Percentiles rank a stretch among this genome's conserved stretches.
Evolutionary conservation across 108 stramenopile species (phyloP).

Genomic region (Skeletonema tropicum): DNA sequence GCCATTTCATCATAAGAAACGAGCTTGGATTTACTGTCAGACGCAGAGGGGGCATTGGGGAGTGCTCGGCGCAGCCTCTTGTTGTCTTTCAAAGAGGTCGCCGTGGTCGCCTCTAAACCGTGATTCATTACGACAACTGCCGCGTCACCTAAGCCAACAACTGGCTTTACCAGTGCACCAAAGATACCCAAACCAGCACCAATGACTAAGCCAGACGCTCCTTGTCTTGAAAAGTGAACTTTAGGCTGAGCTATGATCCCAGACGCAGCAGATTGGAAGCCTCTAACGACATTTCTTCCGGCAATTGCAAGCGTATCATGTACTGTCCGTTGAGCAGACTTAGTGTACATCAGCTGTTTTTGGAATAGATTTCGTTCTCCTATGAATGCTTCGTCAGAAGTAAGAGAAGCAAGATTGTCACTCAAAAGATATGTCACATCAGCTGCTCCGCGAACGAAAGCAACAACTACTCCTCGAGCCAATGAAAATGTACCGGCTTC

Average conservation of each 20-base stretch:
- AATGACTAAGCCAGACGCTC: slow-evolving; percentile 75
- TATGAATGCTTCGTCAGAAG: slow-evolving; percentile 81
- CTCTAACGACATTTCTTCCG: slow-evolving; percentile 67
- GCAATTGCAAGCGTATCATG: slow-evolving; percentile 67
- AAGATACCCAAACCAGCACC: slow-evolving; percentile 78
- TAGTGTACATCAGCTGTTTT: slow-evolving; percentile 62
- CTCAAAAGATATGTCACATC: slow-evolving; percentile 81
- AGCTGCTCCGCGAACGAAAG: slow-evolving; percentile 74
- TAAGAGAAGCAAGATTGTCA: slow-evolving; percentile 69
- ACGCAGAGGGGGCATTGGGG: slow-evolving; percentile 49
- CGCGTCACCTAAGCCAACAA: slow-evolving; percentile 84
- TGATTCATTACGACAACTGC: slow-evolving; percentile 85
- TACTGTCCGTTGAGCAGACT: slow-evolving; percentile 51
- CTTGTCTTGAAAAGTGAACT: slow-evolving; percentile 72
- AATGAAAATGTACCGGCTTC: slow-evolving; percentile 78
- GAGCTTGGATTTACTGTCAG: slow-evolving; percentile 56
- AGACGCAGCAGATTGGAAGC: slow-evolving; percentile 68
- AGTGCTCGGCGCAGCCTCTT: slow-evolving; percentile 69
- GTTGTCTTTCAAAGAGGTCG: slow-evolving; percentile 56
- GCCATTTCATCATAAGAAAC: slow-evolving; percentile 72
- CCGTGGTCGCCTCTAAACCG: slow-evolving; percentile 76
- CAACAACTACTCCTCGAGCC: slow-evolving; percentile 81
- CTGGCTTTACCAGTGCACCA: slow-evolving; percentile 78
- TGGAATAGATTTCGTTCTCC: slow-evolving; percentile 78
- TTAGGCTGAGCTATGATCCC: slow-evolving; percentile 80